phyloP scores from a whole-genome alignment of 352 stramenopile species.

The Globisporangium paddicum region DNA sequence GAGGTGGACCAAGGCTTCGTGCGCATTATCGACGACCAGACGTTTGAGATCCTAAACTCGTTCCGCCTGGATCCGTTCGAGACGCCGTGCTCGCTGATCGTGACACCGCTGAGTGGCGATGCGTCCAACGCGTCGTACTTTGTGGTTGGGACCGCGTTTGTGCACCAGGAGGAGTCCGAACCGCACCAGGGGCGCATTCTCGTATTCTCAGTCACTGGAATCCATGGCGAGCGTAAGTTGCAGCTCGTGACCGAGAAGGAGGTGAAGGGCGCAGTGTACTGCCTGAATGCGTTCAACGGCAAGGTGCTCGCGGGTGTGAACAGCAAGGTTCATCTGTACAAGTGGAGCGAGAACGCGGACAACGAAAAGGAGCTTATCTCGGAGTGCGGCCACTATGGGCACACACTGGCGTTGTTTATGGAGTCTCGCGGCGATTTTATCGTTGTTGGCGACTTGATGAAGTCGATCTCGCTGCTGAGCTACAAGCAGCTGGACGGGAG shows the following conservation, averaged over 20 bases:
- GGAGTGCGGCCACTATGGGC: constrained; percentile 93
- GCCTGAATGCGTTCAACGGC: constrained; percentile 92
- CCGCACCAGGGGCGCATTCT: constrained; percentile 94
- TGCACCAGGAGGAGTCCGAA: constrained; percentile 93
- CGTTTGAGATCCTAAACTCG: constrained; percentile 91
- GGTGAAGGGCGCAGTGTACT: constrained; percentile 95
- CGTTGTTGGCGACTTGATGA: constrained; percentile 97
- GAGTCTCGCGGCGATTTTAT: constrained; percentile 93
- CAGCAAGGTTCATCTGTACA: constrained; percentile 93
- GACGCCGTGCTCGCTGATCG: constrained; percentile 80
- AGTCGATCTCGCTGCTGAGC: constrained; percentile 93
- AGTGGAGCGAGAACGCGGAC: constrained; percentile 88
- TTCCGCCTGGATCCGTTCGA: constrained; percentile 88
- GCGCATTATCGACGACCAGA: constrained; percentile 96
- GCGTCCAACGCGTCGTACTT: constrained; percentile 72
- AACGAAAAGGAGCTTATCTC: constrained; percentile 89
- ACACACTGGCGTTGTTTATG: constrained; percentile 95
- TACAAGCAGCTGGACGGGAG: constrained; percentile 90
- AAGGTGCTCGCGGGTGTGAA: constrained; percentile 93
- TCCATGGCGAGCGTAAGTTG: constrained; percentile 81
- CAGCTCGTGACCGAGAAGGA: constrained; percentile 90
- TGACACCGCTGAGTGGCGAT: constrained; percentile 77
- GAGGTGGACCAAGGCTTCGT: constrained; percentile 89
- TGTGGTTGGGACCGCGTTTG: constrained; percentile 89
- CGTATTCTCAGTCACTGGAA: constrained; percentile 86